Evolutionary conservation across 164 flowering plant genomes (phyloP).

Genomic region (Tetracentron sinense): DNA sequence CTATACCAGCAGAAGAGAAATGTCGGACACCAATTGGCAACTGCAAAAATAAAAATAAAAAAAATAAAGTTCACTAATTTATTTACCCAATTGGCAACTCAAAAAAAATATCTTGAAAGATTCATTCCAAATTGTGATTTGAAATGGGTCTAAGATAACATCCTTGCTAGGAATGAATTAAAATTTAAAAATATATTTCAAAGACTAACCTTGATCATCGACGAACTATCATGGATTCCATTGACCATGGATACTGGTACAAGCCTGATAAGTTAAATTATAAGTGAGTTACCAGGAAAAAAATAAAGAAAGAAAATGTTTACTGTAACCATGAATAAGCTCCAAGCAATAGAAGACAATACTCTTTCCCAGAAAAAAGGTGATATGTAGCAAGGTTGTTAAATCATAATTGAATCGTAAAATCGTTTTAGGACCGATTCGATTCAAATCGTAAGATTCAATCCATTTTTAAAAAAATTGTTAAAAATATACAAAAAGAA

Average conservation of each 20-base stretch:
- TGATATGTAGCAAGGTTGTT: too few relatives aligned
- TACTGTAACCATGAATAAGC: neutral
- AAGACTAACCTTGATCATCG: slow-evolving; percentile 45
- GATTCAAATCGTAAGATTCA: too few relatives aligned
- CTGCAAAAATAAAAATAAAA: slow-evolving; percentile 44
- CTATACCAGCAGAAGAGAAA: slow-evolving; percentile 67
- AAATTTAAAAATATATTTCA: slow-evolving; percentile 1
- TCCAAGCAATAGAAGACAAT: too few relatives aligned
- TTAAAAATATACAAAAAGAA: neutral
- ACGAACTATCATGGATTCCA: slow-evolving; percentile 24
- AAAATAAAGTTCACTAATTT: too few relatives aligned
- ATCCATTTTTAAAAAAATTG: neutral
- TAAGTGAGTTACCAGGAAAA: slow-evolving; percentile 7
- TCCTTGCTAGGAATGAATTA: neutral
- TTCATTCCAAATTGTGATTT: too few relatives aligned
- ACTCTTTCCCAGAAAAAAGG: neutral
- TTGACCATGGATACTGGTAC: slow-evolving; percentile 14
- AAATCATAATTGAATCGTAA: too few relatives aligned
- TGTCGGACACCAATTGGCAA: slow-evolving; percentile 37
- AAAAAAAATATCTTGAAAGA: too few relatives aligned
- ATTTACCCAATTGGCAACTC: too few relatives aligned
- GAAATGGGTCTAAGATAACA: slow-evolving; percentile 25
- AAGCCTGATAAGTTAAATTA: slow-evolving; percentile 32
- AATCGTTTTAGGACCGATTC: too few relatives aligned
- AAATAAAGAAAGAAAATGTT: neutral